These are phyloP conservation scores for Suillus alpinus DNA, from an alignment of 768 basidiomycete genomes.

Conservation along the genomic window DNA sequence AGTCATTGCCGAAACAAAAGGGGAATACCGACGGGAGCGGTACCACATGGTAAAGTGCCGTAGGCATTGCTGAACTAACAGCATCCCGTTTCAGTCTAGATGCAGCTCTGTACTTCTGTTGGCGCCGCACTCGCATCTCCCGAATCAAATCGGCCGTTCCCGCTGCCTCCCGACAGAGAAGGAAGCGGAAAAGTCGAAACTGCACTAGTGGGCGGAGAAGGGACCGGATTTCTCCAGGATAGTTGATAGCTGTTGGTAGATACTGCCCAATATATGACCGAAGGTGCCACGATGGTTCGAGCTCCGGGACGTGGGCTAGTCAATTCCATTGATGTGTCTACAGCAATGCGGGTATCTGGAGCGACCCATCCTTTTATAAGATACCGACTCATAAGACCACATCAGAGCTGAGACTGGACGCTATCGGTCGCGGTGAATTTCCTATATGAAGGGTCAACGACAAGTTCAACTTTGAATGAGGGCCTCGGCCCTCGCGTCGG, in stretches of 20 bases:
- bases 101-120: constrained; percentile 62
- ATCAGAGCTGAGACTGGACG: constrained; percentile 43
- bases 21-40: neutral
- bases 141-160: constrained; percentile 56
- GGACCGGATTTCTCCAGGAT: constrained; percentile 31
- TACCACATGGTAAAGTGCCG: constrained; percentile 34
- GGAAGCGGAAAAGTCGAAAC: constrained; percentile 52
- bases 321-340: constrained; percentile 60
- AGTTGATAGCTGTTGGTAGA: constrained; percentile 51
- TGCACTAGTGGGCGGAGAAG: constrained; percentile 50
- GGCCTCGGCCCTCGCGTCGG: neutral
- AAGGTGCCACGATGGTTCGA: constrained; percentile 43
- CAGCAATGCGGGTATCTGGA: constrained; percentile 58
- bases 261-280: constrained; percentile 39
- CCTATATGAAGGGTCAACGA: constrained; percentile 41
- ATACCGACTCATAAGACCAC: constrained; percentile 73
- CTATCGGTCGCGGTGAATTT: constrained; percentile 44
- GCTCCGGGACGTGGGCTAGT: constrained; percentile 43
- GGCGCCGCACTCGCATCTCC: constrained; percentile 50
- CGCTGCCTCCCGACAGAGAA: constrained; percentile 38
- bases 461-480: neutral
- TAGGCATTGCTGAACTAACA: constrained; percentile 44
- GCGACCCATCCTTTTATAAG: constrained; percentile 77
- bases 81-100: constrained; percentile 60
- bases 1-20: neutral